Evolutionary conservation across 2,329 filamentous ascomycete species (phyloP).

Genomic region (Fusarium nygamai): DNA sequence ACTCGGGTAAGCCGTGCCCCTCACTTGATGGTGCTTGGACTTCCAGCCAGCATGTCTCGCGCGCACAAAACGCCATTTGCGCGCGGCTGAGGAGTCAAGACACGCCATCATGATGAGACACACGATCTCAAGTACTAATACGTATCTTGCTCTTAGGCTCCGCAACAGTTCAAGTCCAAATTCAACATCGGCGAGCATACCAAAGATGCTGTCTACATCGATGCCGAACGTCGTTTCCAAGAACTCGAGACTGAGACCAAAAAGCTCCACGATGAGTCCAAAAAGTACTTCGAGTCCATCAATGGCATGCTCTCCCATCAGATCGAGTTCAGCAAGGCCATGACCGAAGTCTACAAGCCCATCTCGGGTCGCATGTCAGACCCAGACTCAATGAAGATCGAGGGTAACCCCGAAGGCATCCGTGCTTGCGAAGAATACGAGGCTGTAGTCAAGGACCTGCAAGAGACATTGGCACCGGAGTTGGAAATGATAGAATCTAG

Average conservation of each 20-base stretch:
- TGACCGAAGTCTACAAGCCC: slow-evolving; percentile 96
- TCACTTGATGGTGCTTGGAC: slow-evolving; percentile 39
- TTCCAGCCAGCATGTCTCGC: slow-evolving; percentile 19
- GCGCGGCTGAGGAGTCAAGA: neutral
- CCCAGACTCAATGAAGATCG: slow-evolving; percentile 80
- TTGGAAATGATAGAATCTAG: slow-evolving; percentile 96
- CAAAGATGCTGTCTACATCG: slow-evolving; percentile 93
- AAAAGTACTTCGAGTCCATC: slow-evolving; percentile 97
- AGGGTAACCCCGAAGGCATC: slow-evolving; percentile 94
- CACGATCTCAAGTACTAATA: slow-evolving; percentile 6
- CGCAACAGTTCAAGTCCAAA: slow-evolving; percentile 88
- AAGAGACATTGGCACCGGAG: slow-evolving; percentile 88
- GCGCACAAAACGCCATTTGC: slow-evolving; percentile 26
- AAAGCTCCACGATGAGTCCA: slow-evolving; percentile 94
- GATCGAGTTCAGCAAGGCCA: slow-evolving; percentile 97
- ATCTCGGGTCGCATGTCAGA: slow-evolving; percentile 97
- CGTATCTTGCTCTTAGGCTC: slow-evolving; percentile 64
- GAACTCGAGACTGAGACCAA: slow-evolving; percentile 97
- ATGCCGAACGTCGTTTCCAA: slow-evolving; percentile 91
- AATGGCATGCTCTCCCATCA: slow-evolving; percentile 98
- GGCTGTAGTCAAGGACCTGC: slow-evolving; percentile 86
- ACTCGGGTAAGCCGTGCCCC: slow-evolving; percentile 72
- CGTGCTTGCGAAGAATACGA: slow-evolving; percentile 97
- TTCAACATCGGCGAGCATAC: slow-evolving; percentile 97
- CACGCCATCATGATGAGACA: neutral